Evolutionary conservation across 1,139 yeast genomes (phyloP).

Genomic region (Yamadazyma trypodendri): DNA sequence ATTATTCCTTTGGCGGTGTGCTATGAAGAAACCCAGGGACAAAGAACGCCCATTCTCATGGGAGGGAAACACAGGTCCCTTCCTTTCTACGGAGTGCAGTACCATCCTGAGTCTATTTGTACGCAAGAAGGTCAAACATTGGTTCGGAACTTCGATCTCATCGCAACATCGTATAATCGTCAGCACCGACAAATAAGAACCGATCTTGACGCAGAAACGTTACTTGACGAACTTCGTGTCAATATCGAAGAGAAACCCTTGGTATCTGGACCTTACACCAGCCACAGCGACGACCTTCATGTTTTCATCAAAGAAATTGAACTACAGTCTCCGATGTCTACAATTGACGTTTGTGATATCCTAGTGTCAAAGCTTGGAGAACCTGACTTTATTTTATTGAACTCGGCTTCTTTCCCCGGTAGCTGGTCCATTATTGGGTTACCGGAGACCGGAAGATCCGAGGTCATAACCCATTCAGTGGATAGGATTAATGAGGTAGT

Average conservation of each 20-base stretch:
- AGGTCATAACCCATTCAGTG: conserved; percentile 65
- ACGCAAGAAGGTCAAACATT: conserved; percentile 64
- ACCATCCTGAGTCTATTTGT: conserved; percentile 95
- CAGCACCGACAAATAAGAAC: conserved; percentile 12
- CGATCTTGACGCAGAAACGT: not conserved
- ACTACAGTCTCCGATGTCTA: conserved; percentile 15
- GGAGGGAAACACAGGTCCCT: conserved; percentile 48
- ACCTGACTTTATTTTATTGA: conserved; percentile 54
- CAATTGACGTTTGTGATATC: conserved; percentile 53
- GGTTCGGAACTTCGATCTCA: conserved; percentile 58
- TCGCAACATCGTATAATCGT: conserved; percentile 46
- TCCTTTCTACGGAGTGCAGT: conserved; percentile 93
- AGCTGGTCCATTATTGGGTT: conserved; percentile 85
- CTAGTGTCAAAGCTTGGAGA: conserved; percentile 18
- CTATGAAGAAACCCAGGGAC: conserved; percentile 29
- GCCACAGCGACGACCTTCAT: conserved; percentile 3
- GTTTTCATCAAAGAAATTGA: conserved; percentile 10
- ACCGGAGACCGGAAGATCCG: conserved; percentile 52
- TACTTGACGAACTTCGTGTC: conserved; percentile 3
- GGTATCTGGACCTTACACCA: conserved; percentile 7
- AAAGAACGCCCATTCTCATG: conserved; percentile 39
- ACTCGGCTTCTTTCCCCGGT: conserved; percentile 81
- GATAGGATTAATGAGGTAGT: conserved; percentile 28
- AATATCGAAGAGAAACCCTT: conserved; percentile 12
- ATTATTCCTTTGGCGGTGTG: conserved; percentile 62